Evolutionary conservation across 2,329 filamentous ascomycete genomes (phyloP).

Genomic region (Tolypocladium endophyticum): DNA sequence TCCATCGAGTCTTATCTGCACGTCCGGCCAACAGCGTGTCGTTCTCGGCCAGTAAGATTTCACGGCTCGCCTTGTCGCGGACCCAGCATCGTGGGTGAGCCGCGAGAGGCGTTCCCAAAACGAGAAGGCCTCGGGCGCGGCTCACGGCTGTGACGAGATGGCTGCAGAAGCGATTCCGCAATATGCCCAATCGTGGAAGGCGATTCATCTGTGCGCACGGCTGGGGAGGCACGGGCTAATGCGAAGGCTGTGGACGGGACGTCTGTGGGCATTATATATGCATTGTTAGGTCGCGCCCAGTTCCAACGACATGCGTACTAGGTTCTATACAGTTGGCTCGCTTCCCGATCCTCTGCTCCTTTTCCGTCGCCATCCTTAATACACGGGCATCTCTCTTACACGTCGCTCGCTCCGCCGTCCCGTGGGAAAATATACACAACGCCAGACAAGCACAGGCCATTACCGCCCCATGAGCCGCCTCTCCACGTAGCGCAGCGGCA

Average conservation of each 20-base stretch:
- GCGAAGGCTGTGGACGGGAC: neutral
- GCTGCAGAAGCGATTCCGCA: neutral
- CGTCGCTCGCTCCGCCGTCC: neutral
- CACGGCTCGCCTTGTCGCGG: neutral
- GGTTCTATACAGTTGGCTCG: neutral
- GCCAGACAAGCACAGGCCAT: neutral
- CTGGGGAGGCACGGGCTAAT: neutral
- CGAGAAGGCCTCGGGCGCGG: neutral
- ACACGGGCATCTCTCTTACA: neutral
- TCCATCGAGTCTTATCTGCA: neutral
- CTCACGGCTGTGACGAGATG: neutral
- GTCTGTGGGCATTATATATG: neutral
- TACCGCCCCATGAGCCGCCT: conserved; percentile 20
- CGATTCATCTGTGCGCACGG: neutral
- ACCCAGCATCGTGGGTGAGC: neutral
- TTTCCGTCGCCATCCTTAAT: neutral
- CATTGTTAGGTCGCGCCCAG: neutral
- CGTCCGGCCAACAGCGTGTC: neutral
- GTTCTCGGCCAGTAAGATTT: neutral
- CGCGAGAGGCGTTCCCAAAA: neutral
- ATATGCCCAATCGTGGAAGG: neutral
- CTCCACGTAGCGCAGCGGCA: conserved; percentile 36
- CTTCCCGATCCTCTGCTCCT: neutral
- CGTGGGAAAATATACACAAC: neutral
- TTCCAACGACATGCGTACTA: neutral